Percentiles rank a stretch among this genome's conserved stretches.
Conservation (phyloP, 176 grass and related monocot species). For the Pharus latifolius region DNA sequence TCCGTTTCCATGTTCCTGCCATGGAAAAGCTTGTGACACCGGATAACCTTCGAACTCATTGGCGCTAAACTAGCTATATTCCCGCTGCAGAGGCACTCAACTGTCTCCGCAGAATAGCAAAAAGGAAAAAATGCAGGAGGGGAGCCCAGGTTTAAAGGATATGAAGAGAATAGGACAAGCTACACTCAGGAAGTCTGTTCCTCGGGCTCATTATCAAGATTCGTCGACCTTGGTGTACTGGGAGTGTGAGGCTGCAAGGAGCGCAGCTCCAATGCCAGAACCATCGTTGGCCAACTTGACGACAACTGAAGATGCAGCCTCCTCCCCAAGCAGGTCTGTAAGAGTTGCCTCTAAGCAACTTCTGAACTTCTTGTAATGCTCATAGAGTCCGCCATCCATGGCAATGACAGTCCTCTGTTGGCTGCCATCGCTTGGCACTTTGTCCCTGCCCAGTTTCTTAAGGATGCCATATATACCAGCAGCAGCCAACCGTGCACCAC, state of each 20-base stretch:
- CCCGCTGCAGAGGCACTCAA: constrained; percentile 24
- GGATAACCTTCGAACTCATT: constrained; percentile 32
- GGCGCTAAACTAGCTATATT: constrained; percentile 47
- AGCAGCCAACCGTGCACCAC: constrained; percentile 64
- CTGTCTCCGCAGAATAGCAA: constrained; percentile 30
- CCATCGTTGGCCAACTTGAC: constrained; percentile 80
- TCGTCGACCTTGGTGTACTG: constrained; percentile 52
- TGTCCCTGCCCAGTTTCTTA: constrained; percentile 67
- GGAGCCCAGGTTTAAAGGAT: neutral
- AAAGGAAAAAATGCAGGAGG: constrained; percentile 14
- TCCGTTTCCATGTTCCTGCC: constrained; percentile 36
- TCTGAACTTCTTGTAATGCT: constrained; percentile 85
- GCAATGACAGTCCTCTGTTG: constrained; percentile 49
- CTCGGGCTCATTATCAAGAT: neutral
- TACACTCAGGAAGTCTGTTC: constrained; percentile 13
- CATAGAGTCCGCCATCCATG: constrained; percentile 83
- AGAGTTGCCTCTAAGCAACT: constrained; percentile 59
- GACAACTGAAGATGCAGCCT: constrained; percentile 42
- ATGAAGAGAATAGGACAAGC: constrained; percentile 3
- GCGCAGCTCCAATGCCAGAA: constrained; percentile 70
- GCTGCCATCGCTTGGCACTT: constrained; percentile 9
- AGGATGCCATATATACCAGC: constrained; percentile 75
- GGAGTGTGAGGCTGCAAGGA: constrained; percentile 72
- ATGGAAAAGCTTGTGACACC: constrained; percentile 17
- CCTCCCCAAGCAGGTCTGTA: constrained; percentile 61